Evolutionary conservation across 257 asterid genomes (phyloP), one percentile per base, ranked within the genome.

Genomic region (Przewalskia tangutica): DNA sequence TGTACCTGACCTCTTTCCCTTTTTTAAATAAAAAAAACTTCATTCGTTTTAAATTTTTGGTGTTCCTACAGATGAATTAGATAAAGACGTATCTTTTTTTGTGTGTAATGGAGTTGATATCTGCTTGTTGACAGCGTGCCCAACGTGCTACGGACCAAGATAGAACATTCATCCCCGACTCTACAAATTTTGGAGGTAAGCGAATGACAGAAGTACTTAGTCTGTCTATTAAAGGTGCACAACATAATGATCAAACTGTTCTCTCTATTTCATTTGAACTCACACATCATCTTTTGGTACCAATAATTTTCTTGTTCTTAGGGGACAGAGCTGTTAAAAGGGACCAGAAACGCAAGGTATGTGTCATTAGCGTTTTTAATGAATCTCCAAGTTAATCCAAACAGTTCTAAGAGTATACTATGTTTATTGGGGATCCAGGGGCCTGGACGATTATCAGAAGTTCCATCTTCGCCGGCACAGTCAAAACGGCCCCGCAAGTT

Each of bases 311-410:
- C 76, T 65, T 82, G 82, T 18, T n/a, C 86, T 86, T 83, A 93
- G 98, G 97, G 76, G 98, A 94, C 51, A 90, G 90, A 86, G 83
- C 86, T 71, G 90, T 87, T 87, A 95, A 95, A 90, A 90, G 89
- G 86, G 97, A 93, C 51, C 98, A 93, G 83, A 95, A 91, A 88
- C 97, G 97, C 83, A 95, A 95, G 97, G 98, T 91, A 91, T 34
- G 27, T 55, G 38, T 77, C 40, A 2, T 20, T 46, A 55, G 5
- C 6, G 55, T 79, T 53, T 65, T 63, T 65, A 17, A 34, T 62
- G 71, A 23, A 14, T 65, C 23, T 81, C 46, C 50, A 65, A 48
- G 16, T 34, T 11, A 23, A 23, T 75, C 44, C 62, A 75, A 75
- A 75, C 46, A 23, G 62, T 50, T 75, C 62, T 75, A 50, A 50